Evolutionary conservation across 768 basidiomycete genomes (phyloP).

Genomic region (Hebeloma cylindrosporum): DNA sequence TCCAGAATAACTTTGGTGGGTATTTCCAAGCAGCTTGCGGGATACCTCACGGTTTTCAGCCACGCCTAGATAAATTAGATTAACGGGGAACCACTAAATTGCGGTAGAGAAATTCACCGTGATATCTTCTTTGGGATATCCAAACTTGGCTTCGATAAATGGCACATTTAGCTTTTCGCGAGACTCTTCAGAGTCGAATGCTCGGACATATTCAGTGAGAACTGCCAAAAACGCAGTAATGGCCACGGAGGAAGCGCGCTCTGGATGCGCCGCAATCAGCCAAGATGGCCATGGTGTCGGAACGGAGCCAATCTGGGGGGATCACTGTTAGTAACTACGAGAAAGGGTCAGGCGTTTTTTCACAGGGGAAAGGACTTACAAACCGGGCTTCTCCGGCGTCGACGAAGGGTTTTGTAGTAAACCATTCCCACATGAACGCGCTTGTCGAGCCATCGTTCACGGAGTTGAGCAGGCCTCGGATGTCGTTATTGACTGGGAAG

Average conservation of each 20-base stretch:
- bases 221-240: slow-evolving; percentile 60
- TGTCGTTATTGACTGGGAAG: slow-evolving; percentile 71
- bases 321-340: neutral
- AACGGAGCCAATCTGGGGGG: slow-evolving; percentile 74
- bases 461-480: slow-evolving; percentile 77
- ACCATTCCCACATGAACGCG: slow-evolving; percentile 97
- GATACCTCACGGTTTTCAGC: slow-evolving; percentile 79
- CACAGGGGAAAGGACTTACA: slow-evolving; percentile 46
- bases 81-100: neutral
- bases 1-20: slow-evolving; percentile 63
- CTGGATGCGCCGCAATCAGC: slow-evolving; percentile 84
- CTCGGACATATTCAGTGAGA: slow-evolving; percentile 63
- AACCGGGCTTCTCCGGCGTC: slow-evolving; percentile 81
- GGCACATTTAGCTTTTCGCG: slow-evolving; percentile 61
- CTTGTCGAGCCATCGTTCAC: slow-evolving; percentile 88
- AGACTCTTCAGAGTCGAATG: slow-evolving; percentile 61
- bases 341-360: no score
- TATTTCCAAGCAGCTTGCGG: slow-evolving; percentile 62
- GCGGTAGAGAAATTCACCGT: slow-evolving; percentile 39
- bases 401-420: slow-evolving; percentile 69
- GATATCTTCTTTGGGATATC: slow-evolving; percentile 82
- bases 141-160: slow-evolving; percentile 78
- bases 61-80: slow-evolving; percentile 55
- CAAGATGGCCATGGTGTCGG: slow-evolving; percentile 97
- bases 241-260: slow-evolving; percentile 50